Percentiles rank a stretch among this genome's conserved stretches.
Conservation (phyloP, 2,329 filamentous ascomycete species). For the Capronia americana region DNA sequence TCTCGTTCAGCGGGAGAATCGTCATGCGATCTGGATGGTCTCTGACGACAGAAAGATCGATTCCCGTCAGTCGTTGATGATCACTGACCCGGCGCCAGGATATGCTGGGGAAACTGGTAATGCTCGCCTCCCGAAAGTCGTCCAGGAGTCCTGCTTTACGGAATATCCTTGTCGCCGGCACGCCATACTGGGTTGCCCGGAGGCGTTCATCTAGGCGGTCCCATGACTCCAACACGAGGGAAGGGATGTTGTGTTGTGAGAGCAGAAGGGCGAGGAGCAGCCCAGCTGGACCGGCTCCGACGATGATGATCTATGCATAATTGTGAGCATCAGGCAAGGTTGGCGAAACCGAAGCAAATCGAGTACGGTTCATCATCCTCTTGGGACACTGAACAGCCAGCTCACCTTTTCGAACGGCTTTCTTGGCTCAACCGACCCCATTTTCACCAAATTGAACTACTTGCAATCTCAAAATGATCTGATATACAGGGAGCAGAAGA, state of each 20-base stretch:
- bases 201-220: conserved; percentile 26
- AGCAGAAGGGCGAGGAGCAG: conserved; percentile 43
- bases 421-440: conserved; percentile 21
- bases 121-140: conserved; percentile 50
- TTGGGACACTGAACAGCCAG: too few species aligned
- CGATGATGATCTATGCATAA: conserved; percentile 34
- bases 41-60: conserved; percentile 27
- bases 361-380: not conserved
- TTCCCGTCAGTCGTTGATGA: conserved; percentile 20
- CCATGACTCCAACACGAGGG: conserved; percentile 24
- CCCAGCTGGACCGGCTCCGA: conserved; percentile 45
- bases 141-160: conserved; percentile 63
- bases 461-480: not conserved
- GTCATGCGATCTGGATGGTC: conserved; percentile 30
- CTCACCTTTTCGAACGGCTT: conserved; percentile 25
- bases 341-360: not conserved
- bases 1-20: conserved; percentile 29
- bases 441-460: not conserved
- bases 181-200: conserved; percentile 67
- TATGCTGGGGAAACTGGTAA: conserved; percentile 30
- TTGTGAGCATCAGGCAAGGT: not conserved
- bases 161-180: conserved; percentile 64
- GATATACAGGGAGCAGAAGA: not conserved
- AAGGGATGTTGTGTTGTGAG: conserved; percentile 16
- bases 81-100: conserved; percentile 27